Percentiles rank a stretch among this genome's conserved stretches.
phyloP scores from a whole-genome alignment of 371 early-diverging fungal species.

The Apophysomyces sp. region DNA sequence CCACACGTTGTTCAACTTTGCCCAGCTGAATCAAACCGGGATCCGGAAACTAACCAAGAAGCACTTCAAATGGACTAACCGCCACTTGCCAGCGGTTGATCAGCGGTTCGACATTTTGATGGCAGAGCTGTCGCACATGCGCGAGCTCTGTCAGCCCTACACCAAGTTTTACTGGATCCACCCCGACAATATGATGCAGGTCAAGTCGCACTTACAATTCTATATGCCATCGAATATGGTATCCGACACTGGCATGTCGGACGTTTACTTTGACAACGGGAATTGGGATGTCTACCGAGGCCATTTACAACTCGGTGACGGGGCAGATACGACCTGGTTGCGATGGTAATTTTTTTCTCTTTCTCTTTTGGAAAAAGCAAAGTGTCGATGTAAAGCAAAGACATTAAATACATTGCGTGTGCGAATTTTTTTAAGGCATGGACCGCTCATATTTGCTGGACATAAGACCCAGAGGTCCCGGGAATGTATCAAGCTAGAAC shows the following conservation, averaged over 20 bases:
- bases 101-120: slow-evolving; percentile 86
- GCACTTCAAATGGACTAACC: slow-evolving; percentile 73
- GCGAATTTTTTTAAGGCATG: slow-evolving; percentile 16
- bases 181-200: slow-evolving; percentile 87
- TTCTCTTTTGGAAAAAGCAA: too few relatives aligned
- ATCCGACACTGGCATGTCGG: slow-evolving; percentile 67
- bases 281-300: slow-evolving; percentile 82
- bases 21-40: slow-evolving; percentile 90
- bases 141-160: slow-evolving; percentile 80
- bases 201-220: slow-evolving; percentile 77
- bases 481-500: slow-evolving; percentile 90
- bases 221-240: slow-evolving; percentile 55
- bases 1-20: slow-evolving; percentile 85
- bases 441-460: slow-evolving; percentile 87
- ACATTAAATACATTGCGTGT: slow-evolving; percentile 7
- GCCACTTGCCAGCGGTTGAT: slow-evolving; percentile 68
- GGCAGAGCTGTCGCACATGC: slow-evolving; percentile 80
- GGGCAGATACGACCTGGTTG: slow-evolving; percentile 83
- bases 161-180: slow-evolving; percentile 98
- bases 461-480: slow-evolving; percentile 98
- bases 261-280: slow-evolving; percentile 90
- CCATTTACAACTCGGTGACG: slow-evolving; percentile 84
- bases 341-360: slow-evolving; percentile 92
- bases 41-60: slow-evolving; percentile 94
- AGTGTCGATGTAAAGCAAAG: slow-evolving; percentile 12